Base-by-base conservation (phyloP, 805 yeast species). In the Zygotorulaspora sp. region DNA sequence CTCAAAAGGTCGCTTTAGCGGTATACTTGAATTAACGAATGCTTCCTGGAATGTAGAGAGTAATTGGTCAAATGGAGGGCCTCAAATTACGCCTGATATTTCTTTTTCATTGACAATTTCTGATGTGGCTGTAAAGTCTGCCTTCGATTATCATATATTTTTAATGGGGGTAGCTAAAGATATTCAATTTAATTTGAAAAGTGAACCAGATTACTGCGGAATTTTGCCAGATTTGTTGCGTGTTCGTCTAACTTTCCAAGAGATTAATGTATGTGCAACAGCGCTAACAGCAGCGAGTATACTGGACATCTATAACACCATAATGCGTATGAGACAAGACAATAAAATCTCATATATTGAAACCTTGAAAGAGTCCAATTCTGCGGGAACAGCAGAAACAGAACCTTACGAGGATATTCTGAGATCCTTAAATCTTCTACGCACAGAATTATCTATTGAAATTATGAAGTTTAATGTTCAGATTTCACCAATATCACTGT, bases 71-170 rank as follows among this genome's bases (percentile, higher is more conserved):
- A 53, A 67, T 10, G 63, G 70, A 12, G 62, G 65, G 3, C 53
- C 64, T 4, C 60, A 70, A 19, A 75, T 67, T 28, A 47, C 81
- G 7, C 97, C 97, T 0, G 58, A 84, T 41, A 80, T 90, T 2
- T 70, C 78, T 15, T 55, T 83, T 2, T 69, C 81, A 0, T 66
- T 77, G 3, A 78, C 81, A 0, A 55, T 87, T 21, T 77, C 67
- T 2, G 63, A 68, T 3, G 49, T 85, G 14, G 77, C 78, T 18
- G 50, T 75, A 2, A 83, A 82, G 51, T 63, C 80, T 4, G 78
- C 88, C 0, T 78, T 90, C 50, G 97, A 92, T 56, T 87, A 78
- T 57, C 96, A 90, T 55, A 76, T 85, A 12, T 88, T 92, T 57
- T 72, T 85, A 22, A 73, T 90, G 31, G 75, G 78, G 2, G 68